Percentiles rank a stretch among this genome's conserved stretches.
These are phyloP conservation scores for Pythium chondricola DNA, from an alignment of 352 stramenopile genomes.

Conservation along the genomic window DNA sequence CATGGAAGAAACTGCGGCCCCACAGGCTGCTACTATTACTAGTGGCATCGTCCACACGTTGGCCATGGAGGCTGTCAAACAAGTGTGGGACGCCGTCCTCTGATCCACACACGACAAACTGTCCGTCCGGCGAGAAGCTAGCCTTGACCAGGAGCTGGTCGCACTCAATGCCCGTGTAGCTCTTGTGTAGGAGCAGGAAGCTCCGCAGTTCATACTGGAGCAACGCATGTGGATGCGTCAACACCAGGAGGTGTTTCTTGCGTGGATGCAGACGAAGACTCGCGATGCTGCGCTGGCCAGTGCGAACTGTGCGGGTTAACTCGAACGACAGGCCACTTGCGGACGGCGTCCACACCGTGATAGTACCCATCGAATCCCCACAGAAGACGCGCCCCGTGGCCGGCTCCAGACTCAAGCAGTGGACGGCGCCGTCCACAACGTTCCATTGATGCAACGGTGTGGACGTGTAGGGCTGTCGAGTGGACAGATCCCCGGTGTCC, in stretches of 20 bases:
- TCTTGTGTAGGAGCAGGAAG: constrained; percentile 69
- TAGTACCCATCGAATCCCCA: constrained; percentile 36
- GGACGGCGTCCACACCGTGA: constrained; percentile 38
- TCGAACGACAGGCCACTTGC: constrained; percentile 17
- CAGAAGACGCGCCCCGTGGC: constrained; percentile 45
- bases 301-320: constrained; percentile 45
- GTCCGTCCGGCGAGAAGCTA: constrained; percentile 57
- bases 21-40: constrained; percentile 29
- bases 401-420: constrained; percentile 46
- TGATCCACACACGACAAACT: constrained; percentile 49
- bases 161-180: constrained; percentile 43
- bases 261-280: constrained; percentile 54
- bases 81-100: constrained; percentile 56
- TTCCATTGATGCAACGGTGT: constrained; percentile 16
- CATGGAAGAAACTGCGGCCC: constrained; percentile 50
- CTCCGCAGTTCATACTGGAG: constrained; percentile 72
- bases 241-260: constrained; percentile 58
- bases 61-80: constrained; percentile 46
- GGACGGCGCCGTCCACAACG: constrained; percentile 18
- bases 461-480: background rate
- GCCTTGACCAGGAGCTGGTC: constrained; percentile 42
- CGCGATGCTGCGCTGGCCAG: constrained; percentile 42
- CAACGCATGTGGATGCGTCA: constrained; percentile 51
- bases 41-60: constrained; percentile 23
- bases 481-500: constrained; percentile 18